Base-by-base conservation (phyloP, 257 asterid genomes). In the Solanum virginianum region DNA sequence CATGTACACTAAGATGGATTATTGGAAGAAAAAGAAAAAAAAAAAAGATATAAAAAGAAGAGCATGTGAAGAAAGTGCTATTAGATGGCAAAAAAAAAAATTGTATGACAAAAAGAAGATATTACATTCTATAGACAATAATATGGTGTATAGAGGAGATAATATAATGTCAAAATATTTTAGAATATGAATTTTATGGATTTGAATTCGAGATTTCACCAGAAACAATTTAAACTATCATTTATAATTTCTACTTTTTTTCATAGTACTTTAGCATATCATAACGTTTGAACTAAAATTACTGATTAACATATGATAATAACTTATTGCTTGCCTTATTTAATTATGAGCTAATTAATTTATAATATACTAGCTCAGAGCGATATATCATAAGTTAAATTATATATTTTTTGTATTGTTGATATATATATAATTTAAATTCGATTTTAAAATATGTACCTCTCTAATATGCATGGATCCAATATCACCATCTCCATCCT, bases 381-480 rank as follows among this genome's bases (percentile, higher is more conserved):
- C 3, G 1, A 15, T 51, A 51, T 51, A 51, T 51, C 18, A 53
- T 17, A 53, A 13, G 7, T 53, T 53, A 13, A 5, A 14, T 53
- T 53, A 53, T 53, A 53, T 53, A 53, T 24, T 5, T 24, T 63
- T 24, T 63, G 24, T 0, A 5, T 2, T 24, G 0, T 63, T 9
- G 6, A 0, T 5, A 6, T 12, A 10, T 60, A 24, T 63, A 63
- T 54, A 54, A 56, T 17, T 17, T 7, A 57, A 18, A 57, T 57
- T n/a, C 5, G 9, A 15, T 0, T 36, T 36, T 5, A 17, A 69
- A 3, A 20, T 43, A 16, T 8, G 22, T 93, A 96, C 99, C 98
- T 93, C 89, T 90, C 95, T 87, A 32, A 95, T 92, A 65, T 95
- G 98, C 99, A 96, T 96, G 7, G 98, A 93, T 54, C 98, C 98